These are phyloP conservation scores for Chlorella sp. DNA, from an alignment of 139 green algal species.

Conservation along the genomic window DNA sequence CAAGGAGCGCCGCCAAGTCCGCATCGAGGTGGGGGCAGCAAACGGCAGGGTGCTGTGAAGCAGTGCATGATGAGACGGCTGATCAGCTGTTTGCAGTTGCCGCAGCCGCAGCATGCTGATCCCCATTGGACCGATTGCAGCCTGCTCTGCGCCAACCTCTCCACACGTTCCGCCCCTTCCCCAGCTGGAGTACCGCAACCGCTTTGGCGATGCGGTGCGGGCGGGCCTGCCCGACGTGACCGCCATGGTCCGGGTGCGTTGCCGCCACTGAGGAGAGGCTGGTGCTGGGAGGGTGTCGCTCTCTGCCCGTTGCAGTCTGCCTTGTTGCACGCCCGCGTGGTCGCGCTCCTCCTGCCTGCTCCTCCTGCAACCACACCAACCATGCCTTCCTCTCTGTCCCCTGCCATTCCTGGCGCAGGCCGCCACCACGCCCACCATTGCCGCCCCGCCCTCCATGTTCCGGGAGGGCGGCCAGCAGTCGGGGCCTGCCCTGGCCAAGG, in stretches of 20 bases:
- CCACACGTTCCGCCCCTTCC: too few species aligned
- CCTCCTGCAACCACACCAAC: too few species aligned
- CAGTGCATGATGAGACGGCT: neutral
- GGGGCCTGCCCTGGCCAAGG: neutral
- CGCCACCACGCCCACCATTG: slow-evolving; percentile 20
- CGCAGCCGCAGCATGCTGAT: neutral
- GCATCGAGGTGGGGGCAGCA: slow-evolving; percentile 28
- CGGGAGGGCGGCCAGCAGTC: neutral
- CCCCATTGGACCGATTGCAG: too few species aligned
- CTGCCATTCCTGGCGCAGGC: neutral
- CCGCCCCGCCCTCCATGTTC: neutral
- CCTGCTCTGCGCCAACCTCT: too few species aligned
- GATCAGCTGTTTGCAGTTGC: neutral
- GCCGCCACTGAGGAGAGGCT: neutral
- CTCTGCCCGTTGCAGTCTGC: neutral
- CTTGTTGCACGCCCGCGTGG: neutral
- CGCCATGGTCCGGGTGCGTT: slow-evolving; percentile 12
- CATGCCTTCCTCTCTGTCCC: neutral
- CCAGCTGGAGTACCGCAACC: slow-evolving; percentile 32
- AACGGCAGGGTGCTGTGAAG: neutral
- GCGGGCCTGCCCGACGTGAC: slow-evolving; percentile 16
- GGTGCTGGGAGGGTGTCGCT: too few species aligned
- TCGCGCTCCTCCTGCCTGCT: too few species aligned
- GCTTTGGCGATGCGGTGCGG: slow-evolving; percentile 5
- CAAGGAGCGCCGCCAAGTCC: neutral